Base-by-base conservation (phyloP, 257 asterid genomes). In the Perilla frutescens region DNA sequence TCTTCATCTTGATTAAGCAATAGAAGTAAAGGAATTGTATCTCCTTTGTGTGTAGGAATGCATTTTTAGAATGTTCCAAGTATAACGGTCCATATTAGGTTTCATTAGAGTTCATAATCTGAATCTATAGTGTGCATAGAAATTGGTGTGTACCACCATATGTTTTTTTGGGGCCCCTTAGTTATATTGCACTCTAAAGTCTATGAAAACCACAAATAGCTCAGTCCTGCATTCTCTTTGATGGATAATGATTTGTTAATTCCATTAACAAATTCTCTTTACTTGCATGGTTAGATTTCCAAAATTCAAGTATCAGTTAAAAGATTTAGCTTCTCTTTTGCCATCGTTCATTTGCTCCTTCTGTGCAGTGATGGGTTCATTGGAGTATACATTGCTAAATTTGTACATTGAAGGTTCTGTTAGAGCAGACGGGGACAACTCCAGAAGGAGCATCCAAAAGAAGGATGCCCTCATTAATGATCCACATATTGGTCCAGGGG, bases 301-400 rank as follows among this genome's bases (percentile, higher is more conserved):
- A 4, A 15, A 34, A 7, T 14, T 50, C 62, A 26, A 68, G 49
- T 31, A 49, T 68, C 53, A 40, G 64, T 39, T 31, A 40, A 39
- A 64, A 60, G 10, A 6, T 31, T 34, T 13, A 34, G 53, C 45
- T 62, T 72, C 49, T 47, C 53, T 60, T 14, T 61, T 60, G 32
- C 62, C 44, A n/a, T 39, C 12, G 11, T 73, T 58, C 53, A 60
- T 72, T 70, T 77, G 13, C 72, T 41, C 65, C 61, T 77, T 71
- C 79, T 43, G 60, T 85, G 88, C 94, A 95, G 99, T 92, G 73
- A 81, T 95, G 79, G 99, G 99, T 67, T 95, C 98, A 6, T 75
- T 59, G 62, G 94, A 84, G 84, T 96, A 92, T 74, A 97, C 99
- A 9, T 73, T 95, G 83, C 47, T 40, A 50, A 81, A 75, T 69